These are phyloP conservation scores for Bacidia gigantensis DNA, from an alignment of 495 filamentous ascomycete species.

Conservation along the genomic window DNA sequence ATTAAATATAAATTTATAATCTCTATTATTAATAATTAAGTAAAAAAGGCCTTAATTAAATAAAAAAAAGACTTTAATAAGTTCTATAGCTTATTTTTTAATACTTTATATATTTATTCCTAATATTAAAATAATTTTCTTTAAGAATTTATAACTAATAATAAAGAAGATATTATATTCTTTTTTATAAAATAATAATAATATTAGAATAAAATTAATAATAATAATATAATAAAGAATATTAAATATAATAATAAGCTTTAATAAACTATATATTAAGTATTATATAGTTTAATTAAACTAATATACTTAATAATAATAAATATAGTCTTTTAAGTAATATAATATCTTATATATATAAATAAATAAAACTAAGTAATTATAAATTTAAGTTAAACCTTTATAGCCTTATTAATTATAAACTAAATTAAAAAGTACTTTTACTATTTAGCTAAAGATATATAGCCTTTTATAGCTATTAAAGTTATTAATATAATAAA, in stretches of 20 bases:
- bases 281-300: not conserved
- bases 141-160: not conserved
- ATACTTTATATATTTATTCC: not conserved
- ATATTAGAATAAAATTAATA: not conserved
- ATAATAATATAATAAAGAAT: not conserved
- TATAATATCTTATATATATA: not conserved
- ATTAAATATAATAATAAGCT: not conserved
- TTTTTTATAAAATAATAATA: not conserved
- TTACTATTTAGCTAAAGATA: not conserved
- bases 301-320: not conserved
- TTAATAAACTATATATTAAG: conserved; percentile 1
- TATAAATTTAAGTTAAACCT: no score
- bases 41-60: not conserved
- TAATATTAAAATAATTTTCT: not conserved
- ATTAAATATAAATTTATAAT: not conserved
- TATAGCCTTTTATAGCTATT: not conserved
- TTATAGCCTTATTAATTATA: not conserved
- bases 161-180: not conserved
- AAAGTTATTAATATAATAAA: not conserved
- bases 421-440: not conserved
- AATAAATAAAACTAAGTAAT: not conserved
- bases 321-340: not conserved
- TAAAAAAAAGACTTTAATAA: not conserved
- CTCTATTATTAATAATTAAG: not conserved
- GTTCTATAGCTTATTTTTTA: not conserved